A percentile compares a stretch with the other conserved stretches of the same genome.
Conservation (phyloP, 148 eudicot species). For the Vaccinium myrtillus region DNA sequence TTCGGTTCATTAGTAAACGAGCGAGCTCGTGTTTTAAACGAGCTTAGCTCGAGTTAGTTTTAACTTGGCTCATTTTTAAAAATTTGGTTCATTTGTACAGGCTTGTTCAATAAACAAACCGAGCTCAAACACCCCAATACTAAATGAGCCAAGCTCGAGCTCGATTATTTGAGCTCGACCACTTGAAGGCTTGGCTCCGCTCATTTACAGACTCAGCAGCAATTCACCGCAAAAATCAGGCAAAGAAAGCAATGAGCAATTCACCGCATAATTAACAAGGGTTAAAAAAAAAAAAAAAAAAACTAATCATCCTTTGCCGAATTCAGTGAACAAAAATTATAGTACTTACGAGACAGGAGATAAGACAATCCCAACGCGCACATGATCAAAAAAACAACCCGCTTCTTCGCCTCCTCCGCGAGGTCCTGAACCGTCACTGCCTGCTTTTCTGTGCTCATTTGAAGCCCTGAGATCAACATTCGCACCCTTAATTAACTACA, state of each 20-base stretch:
- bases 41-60: no score
- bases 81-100: no score
- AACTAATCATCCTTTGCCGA: background rate
- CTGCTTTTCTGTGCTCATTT: constrained; percentile 57
- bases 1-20: background rate
- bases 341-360: constrained; percentile 82
- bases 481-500: background rate
- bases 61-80: no score
- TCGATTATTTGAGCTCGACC: background rate
- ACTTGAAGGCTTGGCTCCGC: background rate
- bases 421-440: constrained; percentile 60
- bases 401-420: constrained; percentile 82
- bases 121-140: background rate
- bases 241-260: background rate
- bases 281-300: background rate
- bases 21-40: background rate
- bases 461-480: constrained; percentile 16
- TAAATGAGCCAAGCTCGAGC: background rate
- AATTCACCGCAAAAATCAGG: background rate
- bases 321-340: constrained; percentile 2
- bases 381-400: constrained; percentile 60
- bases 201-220: background rate
- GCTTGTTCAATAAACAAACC: background rate
- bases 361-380: constrained; percentile 78
- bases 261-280: background rate